phyloP scores from a whole-genome alignment of 352 stramenopile species.

The Globisporangium parvum region DNA sequence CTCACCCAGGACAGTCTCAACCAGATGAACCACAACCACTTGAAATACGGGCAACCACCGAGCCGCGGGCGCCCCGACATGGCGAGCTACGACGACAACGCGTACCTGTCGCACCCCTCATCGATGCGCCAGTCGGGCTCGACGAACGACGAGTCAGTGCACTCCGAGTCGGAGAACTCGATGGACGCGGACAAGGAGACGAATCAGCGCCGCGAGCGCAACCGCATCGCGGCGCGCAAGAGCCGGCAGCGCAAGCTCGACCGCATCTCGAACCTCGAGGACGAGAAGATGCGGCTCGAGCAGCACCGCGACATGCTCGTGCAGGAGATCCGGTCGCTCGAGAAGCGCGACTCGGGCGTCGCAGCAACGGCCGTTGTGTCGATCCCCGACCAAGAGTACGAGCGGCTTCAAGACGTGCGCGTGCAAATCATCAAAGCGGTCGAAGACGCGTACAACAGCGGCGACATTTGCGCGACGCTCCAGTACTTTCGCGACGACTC shows the following conservation, averaged over 20 bases:
- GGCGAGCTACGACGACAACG: slow-evolving; percentile 58
- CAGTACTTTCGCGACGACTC: slow-evolving; percentile 85
- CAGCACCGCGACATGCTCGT: slow-evolving; percentile 84
- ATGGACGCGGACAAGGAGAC: slow-evolving; percentile 57
- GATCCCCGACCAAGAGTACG: slow-evolving; percentile 78
- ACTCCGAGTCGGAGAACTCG: slow-evolving; percentile 67
- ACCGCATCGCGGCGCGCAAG: slow-evolving; percentile 80
- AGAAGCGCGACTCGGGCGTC: slow-evolving; percentile 66
- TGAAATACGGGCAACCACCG: slow-evolving; percentile 27
- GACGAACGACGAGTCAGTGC: slow-evolving; percentile 58
- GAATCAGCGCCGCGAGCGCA: slow-evolving; percentile 74
- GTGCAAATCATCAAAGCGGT: slow-evolving; percentile 78
- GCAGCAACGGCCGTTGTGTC: slow-evolving; percentile 43
- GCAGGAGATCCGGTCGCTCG: slow-evolving; percentile 77
- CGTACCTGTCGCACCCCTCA: slow-evolving; percentile 39
- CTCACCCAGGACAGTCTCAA: slow-evolving; percentile 59
- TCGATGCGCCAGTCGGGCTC: slow-evolving; percentile 25
- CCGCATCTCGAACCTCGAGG: slow-evolving; percentile 82
- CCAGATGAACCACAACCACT: slow-evolving; percentile 40
- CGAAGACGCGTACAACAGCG: slow-evolving; percentile 75
- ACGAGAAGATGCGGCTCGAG: slow-evolving; percentile 84
- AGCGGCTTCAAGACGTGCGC: slow-evolving; percentile 65
- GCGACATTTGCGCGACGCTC: slow-evolving; percentile 69
- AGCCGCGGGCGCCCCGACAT: slow-evolving; percentile 1
- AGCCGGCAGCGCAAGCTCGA: slow-evolving; percentile 81